Evolutionary conservation across 169 alveolate species (phyloP), one percentile per base, ranked within the genome.

Genomic region (Cryptosporidium felis): DNA sequence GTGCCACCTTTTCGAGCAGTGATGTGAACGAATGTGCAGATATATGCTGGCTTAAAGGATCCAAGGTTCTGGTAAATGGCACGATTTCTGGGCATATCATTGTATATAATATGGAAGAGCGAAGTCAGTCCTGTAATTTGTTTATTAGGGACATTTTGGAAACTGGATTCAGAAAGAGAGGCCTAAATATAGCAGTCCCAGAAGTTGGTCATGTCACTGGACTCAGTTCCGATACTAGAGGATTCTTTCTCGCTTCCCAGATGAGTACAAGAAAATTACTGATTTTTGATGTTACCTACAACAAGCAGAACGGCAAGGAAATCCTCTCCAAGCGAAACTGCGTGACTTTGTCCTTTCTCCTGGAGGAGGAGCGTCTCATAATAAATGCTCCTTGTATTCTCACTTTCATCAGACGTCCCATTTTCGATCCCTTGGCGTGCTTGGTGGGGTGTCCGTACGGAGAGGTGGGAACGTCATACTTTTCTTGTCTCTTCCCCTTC

Each of bases 21-120:
- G 85, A 56, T 74, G 66, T 74, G 28, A 56, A 74, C 26, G 85
- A 74, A 23, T 74, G 85, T 74, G 41, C 67, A 21, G 85, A 74
- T 53, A 74, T 74, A 30, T 74, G 85, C n/a, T 74, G 85, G 85
- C 67, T 74, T 53, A 74, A 40, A 36, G 85, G 85, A 41, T 74
- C 85, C 2, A 74, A 34, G 32, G 61, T 74, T 38, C 47, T 74
- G 5, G 41, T 74, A n/a, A 74, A 74, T 56, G 85, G 85, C 10
- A 74, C 85, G 8, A 45, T 74, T 36, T 74, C 85, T 74, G 85
- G 85, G 3, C 28, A 74, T 38, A 14, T 74, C 16, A 51, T 74
- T 40, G 66, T 56, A 18, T 74, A 74, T 36, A 74, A 74, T 56
- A 51, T 51, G 61, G 66, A 51, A 5, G 85, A 74, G 41, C 51